Percentiles rank a stretch among this genome's conserved stretches.
Conservation (phyloP, 306 rosid species). For the Trifolium repens region DNA sequence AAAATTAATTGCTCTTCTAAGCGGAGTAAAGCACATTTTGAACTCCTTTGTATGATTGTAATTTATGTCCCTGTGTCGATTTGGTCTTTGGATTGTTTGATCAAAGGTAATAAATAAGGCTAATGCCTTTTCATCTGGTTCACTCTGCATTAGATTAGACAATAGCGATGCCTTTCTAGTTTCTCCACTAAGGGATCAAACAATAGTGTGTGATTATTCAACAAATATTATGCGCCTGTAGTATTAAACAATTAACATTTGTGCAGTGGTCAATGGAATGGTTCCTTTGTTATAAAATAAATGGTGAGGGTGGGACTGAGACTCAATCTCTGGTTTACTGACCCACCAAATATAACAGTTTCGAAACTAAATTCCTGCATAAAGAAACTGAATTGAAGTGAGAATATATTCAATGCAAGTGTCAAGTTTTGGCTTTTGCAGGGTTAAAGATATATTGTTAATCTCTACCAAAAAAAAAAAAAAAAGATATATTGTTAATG, state of each 20-base stretch:
- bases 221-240: neutral
- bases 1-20: conserved; percentile 15
- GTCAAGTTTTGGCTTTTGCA: neutral
- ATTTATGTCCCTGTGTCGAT: neutral
- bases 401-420: neutral
- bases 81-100: neutral
- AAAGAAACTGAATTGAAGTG: neutral
- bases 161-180: neutral
- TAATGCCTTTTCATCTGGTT: neutral
- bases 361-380: neutral
- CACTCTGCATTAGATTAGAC: conserved; percentile 3
- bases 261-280: neutral
- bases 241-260: neutral
- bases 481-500: neutral
- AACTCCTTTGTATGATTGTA: conserved; percentile 18
- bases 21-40: neutral
- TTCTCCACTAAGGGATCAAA: neutral
- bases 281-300: neutral
- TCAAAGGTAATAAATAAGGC: neutral
- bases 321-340: neutral
- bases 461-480: neutral
- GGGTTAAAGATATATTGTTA: neutral
- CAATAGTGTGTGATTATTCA: neutral
- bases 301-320: neutral
- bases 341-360: conserved; percentile 4